Evolutionary conservation across 192 early-diverging fungal genomes (phyloP), one percentile per base, ranked within the genome.

Genomic region (Rhizoclosmatium globosum): DNA sequence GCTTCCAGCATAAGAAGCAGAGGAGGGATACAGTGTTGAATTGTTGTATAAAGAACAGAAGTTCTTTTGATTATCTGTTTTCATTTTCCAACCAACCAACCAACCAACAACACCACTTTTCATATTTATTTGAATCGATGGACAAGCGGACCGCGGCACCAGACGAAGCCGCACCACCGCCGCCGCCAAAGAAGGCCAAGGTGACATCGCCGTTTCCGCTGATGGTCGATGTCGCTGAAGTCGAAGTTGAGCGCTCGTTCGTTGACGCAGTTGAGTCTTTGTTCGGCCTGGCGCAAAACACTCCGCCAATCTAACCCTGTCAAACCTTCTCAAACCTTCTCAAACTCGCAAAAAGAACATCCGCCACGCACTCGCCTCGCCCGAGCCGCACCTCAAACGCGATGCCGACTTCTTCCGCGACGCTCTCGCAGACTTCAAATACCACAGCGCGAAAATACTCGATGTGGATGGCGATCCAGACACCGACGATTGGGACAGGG

Each of bases 1-100:
- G 79, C 83, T 93, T n/a, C 92, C 92, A 48, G 86, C 86, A 64
- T 91, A 81, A 65, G 38, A 44, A 57, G 21, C 13, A 57, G 56
- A 64, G 31, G 31, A 11, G 62, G 11, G 0, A 11, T 68, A 15
- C 6, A 17, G 19, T 56, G 9, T 9, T 56, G 53, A n/a, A 56
- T 56, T 56, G 53, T 56, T 56, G 9, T 9, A 9, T 9, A 56
- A 56, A 56, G 19, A 56, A 56, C 53, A 56, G 19, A 56, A 56
- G 19, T 31, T 31, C 31, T 31, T 31, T 31, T 31, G 31, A 31
- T 31, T 31, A 31, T 31, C 31, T 31, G 31, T 31, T 31, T 31
- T 31, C 31, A 31, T 31, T 31, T 31, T 31, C n/a, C n/a, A n/a
- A n/a, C n/a, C n/a, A n/a, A n/a, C n/a, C n/a, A 31, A 31, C 31